Percentiles rank a stretch among this genome's conserved stretches.
These are phyloP conservation scores for Solanum neorickii DNA, from an alignment of 257 asterid species.

Conservation along the genomic window DNA sequence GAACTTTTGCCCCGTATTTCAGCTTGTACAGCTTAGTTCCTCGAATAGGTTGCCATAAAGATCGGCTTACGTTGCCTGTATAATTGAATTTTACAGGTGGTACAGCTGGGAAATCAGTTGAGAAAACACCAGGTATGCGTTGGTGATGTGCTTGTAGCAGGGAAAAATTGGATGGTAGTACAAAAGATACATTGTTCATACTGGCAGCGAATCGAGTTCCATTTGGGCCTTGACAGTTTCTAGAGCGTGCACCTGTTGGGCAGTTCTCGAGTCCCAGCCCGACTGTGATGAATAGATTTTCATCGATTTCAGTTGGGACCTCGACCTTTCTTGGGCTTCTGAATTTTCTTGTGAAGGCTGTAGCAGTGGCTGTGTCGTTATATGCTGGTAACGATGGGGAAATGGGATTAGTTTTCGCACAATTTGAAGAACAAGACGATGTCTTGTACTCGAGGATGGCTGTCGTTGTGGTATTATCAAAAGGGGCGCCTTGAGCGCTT, in stretches of 20 bases:
- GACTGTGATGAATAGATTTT: constrained; percentile 57
- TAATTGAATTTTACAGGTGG: constrained; percentile 62
- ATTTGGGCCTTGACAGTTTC: constrained; percentile 78
- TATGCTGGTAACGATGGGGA: constrained; percentile 54
- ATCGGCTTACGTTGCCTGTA: constrained; percentile 71
- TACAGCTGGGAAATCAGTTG: constrained; percentile 59
- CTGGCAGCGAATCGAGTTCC: constrained; percentile 82
- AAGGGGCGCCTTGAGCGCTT: constrained; percentile 75
- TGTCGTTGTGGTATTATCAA: constrained; percentile 88
- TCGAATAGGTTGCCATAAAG: constrained; percentile 57
- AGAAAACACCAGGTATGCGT: constrained; percentile 70
- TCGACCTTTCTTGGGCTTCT: constrained; percentile 46
- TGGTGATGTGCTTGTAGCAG: constrained; percentile 70
- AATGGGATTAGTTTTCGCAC: constrained; percentile 26
- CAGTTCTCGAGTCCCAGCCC: constrained; percentile 72
- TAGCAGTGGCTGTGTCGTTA: constrained; percentile 70
- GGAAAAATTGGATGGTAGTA: constrained; percentile 66
- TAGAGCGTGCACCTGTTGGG: constrained; percentile 29
- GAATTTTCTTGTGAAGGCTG: constrained; percentile 57
- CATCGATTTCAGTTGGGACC: constrained; percentile 68
- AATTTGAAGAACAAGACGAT: constrained; percentile 35
- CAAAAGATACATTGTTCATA: constrained; percentile 82
- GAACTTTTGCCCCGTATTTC: constrained; percentile 64
- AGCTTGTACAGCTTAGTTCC: constrained; percentile 60
- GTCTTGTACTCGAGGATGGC: constrained; percentile 66